A percentile compares a stretch with the other conserved stretches of the same genome.
Conservation (phyloP, 441 rosid genomes). For the Codiaeum variegatum region DNA sequence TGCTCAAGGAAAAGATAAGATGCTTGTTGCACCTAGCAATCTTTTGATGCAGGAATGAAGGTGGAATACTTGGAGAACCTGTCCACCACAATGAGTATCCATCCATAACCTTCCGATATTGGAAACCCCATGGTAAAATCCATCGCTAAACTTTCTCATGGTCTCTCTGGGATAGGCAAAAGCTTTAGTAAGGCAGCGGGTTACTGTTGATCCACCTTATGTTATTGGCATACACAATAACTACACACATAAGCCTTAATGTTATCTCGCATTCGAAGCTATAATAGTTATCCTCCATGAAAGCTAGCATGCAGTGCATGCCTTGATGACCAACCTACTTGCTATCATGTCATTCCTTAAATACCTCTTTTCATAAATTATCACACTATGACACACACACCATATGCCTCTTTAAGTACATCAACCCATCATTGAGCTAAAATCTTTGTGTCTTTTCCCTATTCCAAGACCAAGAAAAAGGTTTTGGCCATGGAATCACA, state of each 20-base stretch:
- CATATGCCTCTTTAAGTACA: not conserved
- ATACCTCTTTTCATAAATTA: not conserved
- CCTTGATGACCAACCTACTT: not conserved
- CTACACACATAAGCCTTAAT: not conserved
- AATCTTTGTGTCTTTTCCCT: not conserved
- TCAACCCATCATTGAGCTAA: not conserved
- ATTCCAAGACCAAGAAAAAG: rapidly evolving
- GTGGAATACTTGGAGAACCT: not conserved
- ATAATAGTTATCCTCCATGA: no score
- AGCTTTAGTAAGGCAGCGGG: not conserved
- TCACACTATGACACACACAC: not conserved
- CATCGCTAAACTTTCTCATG: conserved; percentile 1
- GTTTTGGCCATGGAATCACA: not conserved
- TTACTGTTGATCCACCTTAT: not conserved
- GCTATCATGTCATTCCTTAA: not conserved
- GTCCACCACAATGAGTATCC: not conserved
- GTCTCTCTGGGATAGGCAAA: not conserved
- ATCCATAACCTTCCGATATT: rapidly evolving
- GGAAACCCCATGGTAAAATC: not conserved
- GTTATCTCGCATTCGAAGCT: no score
- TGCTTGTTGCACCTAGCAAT: not conserved
- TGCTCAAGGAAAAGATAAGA: not conserved
- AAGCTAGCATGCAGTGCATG: no score
- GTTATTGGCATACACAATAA: conserved; percentile 4
- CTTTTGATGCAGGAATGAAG: not conserved